Conservation (phyloP, 345 rosid species). For the Eucalyptus pauciflora region DNA sequence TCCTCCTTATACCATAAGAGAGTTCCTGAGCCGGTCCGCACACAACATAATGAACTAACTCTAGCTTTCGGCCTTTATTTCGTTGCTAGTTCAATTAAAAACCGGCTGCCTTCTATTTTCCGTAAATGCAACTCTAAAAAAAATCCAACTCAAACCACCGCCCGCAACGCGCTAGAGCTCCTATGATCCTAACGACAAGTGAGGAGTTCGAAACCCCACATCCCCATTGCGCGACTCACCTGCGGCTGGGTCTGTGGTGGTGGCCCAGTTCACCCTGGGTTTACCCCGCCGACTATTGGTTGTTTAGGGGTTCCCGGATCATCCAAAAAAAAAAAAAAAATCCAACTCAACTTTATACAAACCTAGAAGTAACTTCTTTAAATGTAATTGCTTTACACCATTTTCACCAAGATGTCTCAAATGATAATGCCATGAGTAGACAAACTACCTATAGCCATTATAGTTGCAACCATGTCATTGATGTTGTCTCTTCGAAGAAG, state of each 20-base stretch:
- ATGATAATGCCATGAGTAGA: not conserved
- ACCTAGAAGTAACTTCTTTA: not conserved
- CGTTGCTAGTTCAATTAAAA: not conserved
- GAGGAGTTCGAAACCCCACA: too few species aligned
- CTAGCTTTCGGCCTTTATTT: not conserved
- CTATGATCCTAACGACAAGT: too few species aligned
- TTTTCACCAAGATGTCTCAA: not conserved
- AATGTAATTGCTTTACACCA: not conserved
- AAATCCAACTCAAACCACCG: not conserved
- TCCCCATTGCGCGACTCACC: too few species aligned
- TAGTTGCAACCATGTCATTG: not conserved
- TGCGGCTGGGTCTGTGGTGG: too few species aligned
- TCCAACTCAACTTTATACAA: not conserved
- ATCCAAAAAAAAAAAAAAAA: too few species aligned
- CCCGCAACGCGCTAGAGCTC: too few species aligned
- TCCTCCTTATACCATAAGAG: not conserved
- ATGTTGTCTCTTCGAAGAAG: not conserved
- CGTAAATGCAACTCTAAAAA: not conserved
- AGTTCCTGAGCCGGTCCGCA: fast-evolving
- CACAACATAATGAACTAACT: not conserved
- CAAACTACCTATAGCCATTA: not conserved
- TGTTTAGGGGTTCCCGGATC: too few species aligned
- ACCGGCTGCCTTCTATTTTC: fast-evolving
- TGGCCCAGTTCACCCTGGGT: too few species aligned
- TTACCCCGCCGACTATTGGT: too few species aligned